These are phyloP conservation scores for Collybia nuda DNA, from an alignment of 768 basidiomycete species.

Conservation along the genomic window DNA sequence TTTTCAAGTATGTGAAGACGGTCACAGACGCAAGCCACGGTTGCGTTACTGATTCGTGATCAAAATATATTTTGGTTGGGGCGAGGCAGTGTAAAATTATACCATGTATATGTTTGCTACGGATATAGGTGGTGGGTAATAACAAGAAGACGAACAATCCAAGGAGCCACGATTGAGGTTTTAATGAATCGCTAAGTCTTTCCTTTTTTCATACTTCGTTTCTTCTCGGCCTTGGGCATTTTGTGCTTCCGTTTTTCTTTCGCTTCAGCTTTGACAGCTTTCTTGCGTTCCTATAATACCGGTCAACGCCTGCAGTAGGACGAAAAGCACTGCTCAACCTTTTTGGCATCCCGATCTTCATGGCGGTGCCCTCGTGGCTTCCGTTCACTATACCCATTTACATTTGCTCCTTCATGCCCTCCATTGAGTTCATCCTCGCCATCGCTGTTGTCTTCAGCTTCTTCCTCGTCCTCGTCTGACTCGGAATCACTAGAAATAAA, in stretches of 20 bases:
- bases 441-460: conserved; percentile 27
- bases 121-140: too few species aligned
- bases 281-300: conserved; percentile 79
- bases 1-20: conserved; percentile 86
- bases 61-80: neutral
- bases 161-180: too few species aligned
- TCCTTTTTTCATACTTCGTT: conserved; percentile 71
- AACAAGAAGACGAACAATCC: too few species aligned
- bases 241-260: conserved; percentile 88
- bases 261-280: conserved; percentile 81
- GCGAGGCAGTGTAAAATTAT: neutral
- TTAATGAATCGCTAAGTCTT: conserved; percentile 15
- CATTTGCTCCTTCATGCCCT: conserved; percentile 20
- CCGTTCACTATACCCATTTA: conserved; percentile 46
- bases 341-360: conserved; percentile 90
- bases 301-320: conserved; percentile 6
- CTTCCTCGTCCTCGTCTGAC: conserved; percentile 21
- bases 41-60: conserved; percentile 84
- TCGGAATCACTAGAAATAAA: conserved; percentile 18
- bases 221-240: conserved; percentile 96
- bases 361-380: conserved; percentile 84
- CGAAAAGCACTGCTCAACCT: conserved; percentile 44
- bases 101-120: neutral
- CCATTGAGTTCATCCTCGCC: conserved; percentile 36
- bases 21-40: conserved; percentile 92